Evolutionary conservation across 164 flowering plant genomes (phyloP), one percentile per base, ranked within the genome.

Genomic region (Liquidambar formosana): DNA sequence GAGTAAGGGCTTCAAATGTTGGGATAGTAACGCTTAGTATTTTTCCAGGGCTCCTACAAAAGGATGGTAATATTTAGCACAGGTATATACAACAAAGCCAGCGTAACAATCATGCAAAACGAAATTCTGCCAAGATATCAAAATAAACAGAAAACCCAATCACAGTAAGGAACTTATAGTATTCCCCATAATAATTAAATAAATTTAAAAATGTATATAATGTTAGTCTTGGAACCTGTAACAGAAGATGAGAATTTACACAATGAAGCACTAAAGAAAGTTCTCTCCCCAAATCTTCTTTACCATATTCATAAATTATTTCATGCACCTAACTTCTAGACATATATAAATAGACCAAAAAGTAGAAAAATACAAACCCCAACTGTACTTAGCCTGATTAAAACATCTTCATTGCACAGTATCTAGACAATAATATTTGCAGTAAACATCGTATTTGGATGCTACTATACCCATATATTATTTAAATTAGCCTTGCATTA

Each of bases 21-120:
- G 97, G 98, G 60, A 91, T 77, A 14, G 88, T 86, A 45, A 91
- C 79, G 64, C 81, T 88, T 76, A 89, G 28, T 25, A 94, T 87
- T 77, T 94, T 89, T 18, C 99, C 99, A 64, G 95, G 97, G 71
- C 99, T 94, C 97, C 97, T 94, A 71, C 33, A 77, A 74, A 71
- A 64, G 43, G 38, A 63, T 57, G 11, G 18, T 22, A 66, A 46
- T 52, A 53, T 52, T 8, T n/a, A 26, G 41, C 16, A 22, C 56
- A 61, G 27, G 26, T 18, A n/a, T 52, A 44, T 16, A 22, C 19
- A 56, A 49, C 14, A 48, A 68, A 10, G 45, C 41, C 44, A 27
- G 13, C 3, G 27, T 21, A n/a, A 33, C 41, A 38, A 19, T 28
- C 21, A 19, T 33, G 15, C 28, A 25, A 13, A 23, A 54, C 16